Base-by-base conservation (phyloP, 345 rosid genomes). In the Salix koriyanagi region DNA sequence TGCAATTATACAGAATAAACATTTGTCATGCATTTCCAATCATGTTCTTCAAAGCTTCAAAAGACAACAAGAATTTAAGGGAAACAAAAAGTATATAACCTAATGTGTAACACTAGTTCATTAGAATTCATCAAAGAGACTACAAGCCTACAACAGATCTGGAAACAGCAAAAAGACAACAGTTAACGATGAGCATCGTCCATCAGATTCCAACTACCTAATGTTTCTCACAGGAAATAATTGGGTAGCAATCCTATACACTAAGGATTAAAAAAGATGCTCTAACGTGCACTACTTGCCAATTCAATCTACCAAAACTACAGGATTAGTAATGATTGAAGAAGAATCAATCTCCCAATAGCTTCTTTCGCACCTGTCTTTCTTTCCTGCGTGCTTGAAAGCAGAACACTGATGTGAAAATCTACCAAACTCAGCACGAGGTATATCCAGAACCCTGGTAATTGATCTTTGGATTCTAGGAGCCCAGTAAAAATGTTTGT, bases 371-470 rank as follows among this genome's bases (percentile, higher is more conserved):
- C 41, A 48, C 67, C 11, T 25, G 23, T 73, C 75, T 18, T 56
- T 58, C 74, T 69, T 82, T 71, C 69, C 84, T 10, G 42, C 23
- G 3, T 60, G 84, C 74, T 75, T 80, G 15, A 72, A 74, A 21
- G 92, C 86, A 15, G 86, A 88, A 80, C 87, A 86, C 83, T 78
- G 95, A 81, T 87, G 91, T 58, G 91, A 89, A 85, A 89, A 91
- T 69, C 87, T 79, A 41, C 25, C 39, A 61, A 81, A 78, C 69
- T 89, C 84, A 0, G 71, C 28, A 66, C 60, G 58, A 1, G 73
- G 78, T 65, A 91, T 83, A 34, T 78, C 85, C 58, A 83, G 14
- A 66, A 75, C 36, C 74, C 74, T 62, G 0, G 75, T n/a, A 75
- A 72, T 82, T n/a, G 77, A 70, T 69, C 85, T 83, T 52, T 44